Evolutionary conservation across 495 filamentous ascomycete species (phyloP).

Genomic region (Daldinia childiae): DNA sequence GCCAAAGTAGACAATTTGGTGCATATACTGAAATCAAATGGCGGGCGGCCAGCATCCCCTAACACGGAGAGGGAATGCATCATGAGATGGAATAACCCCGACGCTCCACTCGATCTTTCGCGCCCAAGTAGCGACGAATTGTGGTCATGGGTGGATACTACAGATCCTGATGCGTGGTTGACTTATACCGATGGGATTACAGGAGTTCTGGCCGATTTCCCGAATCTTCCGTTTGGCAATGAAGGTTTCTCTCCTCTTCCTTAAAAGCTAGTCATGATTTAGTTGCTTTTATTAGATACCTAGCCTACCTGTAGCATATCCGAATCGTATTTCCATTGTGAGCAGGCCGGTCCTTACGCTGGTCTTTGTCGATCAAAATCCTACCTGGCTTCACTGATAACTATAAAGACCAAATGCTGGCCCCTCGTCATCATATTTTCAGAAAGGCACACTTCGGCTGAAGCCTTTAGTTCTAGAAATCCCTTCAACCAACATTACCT

Average conservation of each 20-base stretch:
- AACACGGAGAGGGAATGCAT: neutral
- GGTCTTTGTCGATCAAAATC: neutral
- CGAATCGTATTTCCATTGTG: neutral
- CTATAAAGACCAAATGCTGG: neutral
- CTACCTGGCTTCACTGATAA: neutral
- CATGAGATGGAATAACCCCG: neutral
- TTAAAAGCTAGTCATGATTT: neutral
- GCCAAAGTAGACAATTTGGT: slow-evolving; percentile 27
- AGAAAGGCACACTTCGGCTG: neutral
- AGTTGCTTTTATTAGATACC: neutral
- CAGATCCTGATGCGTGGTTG: slow-evolving; percentile 22
- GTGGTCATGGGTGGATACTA: slow-evolving; percentile 27
- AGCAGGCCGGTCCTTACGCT: neutral
- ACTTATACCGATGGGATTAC: slow-evolving; percentile 30
- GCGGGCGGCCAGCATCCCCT: neutral
- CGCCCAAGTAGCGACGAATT: slow-evolving; percentile 21
- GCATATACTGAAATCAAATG: slow-evolving; percentile 21
- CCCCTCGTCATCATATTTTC: too few relatives aligned
- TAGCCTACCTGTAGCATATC: neutral
- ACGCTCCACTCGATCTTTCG: slow-evolving; percentile 1
- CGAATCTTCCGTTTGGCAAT: slow-evolving; percentile 22
- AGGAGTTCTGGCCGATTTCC: slow-evolving; percentile 28
- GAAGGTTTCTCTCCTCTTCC: slow-evolving; percentile 22
- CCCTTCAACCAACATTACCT: neutral
- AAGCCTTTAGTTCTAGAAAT: neutral